Evolutionary conservation across 306 rosid species (phyloP).

Genomic region (Leucaena leucocephala): DNA sequence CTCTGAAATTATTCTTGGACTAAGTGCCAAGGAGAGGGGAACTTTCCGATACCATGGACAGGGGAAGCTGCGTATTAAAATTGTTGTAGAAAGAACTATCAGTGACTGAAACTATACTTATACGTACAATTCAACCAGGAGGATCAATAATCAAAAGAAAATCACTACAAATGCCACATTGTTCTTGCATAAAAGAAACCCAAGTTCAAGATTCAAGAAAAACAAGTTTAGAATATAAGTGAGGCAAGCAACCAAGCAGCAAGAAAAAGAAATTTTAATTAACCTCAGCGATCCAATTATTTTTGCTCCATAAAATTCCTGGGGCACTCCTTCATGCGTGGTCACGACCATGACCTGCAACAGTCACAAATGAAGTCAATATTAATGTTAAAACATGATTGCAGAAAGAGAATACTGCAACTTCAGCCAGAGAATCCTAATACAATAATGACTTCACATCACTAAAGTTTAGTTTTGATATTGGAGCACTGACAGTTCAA

Average conservation of each 20-base stretch:
- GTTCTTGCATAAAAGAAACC: not conserved
- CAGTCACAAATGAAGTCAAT: slow-evolving; percentile 27
- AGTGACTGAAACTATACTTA: not conserved
- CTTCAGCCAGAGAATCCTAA: not conserved
- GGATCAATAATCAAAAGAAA: slow-evolving; percentile 3
- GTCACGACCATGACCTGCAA: slow-evolving; percentile 93
- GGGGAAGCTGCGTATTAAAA: slow-evolving; percentile 57
- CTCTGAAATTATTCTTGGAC: slow-evolving; percentile 80
- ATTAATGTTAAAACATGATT: not conserved
- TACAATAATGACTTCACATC: slow-evolving; percentile 26
- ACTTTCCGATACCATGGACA: slow-evolving; percentile 71
- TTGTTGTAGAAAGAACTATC: not conserved
- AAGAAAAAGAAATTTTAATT: slow-evolving; percentile 11
- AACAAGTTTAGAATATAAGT: not conserved
- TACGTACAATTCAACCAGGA: not conserved
- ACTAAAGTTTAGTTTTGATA: not conserved
- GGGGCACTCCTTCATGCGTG: slow-evolving; percentile 94
- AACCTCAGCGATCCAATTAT: slow-evolving; percentile 91
- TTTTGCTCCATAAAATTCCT: slow-evolving; percentile 92
- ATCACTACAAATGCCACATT: not conserved
- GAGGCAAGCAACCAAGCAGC: slow-evolving; percentile 18
- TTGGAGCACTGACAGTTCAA: not conserved
- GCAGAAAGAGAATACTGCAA: no score
- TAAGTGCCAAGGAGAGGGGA: slow-evolving; percentile 77
- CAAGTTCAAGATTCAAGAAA: slow-evolving; percentile 11